phyloP scores from a whole-genome alignment of 352 stramenopile genomes.

The Globisporangium uncinulatum region DNA sequence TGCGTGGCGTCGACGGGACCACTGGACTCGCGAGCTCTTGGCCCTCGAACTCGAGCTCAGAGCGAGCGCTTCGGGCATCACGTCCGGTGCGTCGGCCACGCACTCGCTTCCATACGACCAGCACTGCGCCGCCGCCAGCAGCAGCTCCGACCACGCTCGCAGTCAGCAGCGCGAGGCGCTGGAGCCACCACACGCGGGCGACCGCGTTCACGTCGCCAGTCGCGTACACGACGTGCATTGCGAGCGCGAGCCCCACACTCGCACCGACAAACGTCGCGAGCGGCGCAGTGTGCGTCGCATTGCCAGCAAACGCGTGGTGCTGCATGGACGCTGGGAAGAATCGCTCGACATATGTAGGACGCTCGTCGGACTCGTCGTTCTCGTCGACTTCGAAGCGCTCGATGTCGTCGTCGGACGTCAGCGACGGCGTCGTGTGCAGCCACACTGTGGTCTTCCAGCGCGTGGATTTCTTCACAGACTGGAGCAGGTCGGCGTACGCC shows the following conservation, averaged over 20 bases:
- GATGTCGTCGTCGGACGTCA: background rate
- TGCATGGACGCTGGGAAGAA: constrained; percentile 30
- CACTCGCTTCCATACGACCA: constrained; percentile 10
- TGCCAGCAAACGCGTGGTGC: constrained; percentile 25
- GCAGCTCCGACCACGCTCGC: constrained; percentile 21
- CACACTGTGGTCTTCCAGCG: constrained; percentile 45
- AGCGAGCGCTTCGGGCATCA: constrained; percentile 16
- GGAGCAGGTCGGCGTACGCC: constrained; percentile 33
- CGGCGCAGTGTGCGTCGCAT: constrained; percentile 21
- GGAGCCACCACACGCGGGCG: constrained; percentile 25
- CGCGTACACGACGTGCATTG: constrained; percentile 28
- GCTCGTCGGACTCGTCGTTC: constrained; percentile 26
- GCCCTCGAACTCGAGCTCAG: constrained; percentile 32
- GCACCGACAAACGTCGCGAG: constrained; percentile 32
- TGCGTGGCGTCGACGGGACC: constrained; percentile 30
- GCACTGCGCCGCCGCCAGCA: constrained; percentile 20
- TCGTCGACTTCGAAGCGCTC: constrained; percentile 34
- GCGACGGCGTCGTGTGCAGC: constrained; percentile 34
- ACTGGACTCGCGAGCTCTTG: constrained; percentile 27
- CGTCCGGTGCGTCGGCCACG: constrained; percentile 9
- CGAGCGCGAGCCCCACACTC: constrained; percentile 19
- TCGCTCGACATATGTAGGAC: constrained; percentile 13
- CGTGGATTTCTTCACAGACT: constrained; percentile 30
- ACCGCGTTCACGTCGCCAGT: constrained; percentile 7
- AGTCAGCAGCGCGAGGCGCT: constrained; percentile 28